phyloP scores from a whole-genome alignment of 306 rosid species.

The Rosa lucieae region DNA sequence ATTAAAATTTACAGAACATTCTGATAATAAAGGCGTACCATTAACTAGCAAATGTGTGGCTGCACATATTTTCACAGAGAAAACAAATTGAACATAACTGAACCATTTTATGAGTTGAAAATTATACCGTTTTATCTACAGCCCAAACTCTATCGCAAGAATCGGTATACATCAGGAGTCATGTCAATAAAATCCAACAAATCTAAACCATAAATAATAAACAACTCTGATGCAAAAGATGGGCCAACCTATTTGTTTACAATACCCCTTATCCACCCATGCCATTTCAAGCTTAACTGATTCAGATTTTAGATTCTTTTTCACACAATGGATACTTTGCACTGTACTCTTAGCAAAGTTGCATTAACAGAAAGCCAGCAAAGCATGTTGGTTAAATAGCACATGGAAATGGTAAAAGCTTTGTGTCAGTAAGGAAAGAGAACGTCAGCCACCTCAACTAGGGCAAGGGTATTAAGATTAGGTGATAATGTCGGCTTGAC shows the following conservation, averaged over 20 bases:
- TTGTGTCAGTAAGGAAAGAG: conserved; percentile 20
- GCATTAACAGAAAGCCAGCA: not conserved
- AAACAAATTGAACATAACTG: not conserved
- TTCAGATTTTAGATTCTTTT: not conserved
- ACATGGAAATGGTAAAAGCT: not conserved
- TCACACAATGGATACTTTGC: not conserved
- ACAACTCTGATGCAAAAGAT: too few relatives aligned
- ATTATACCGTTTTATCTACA: not conserved
- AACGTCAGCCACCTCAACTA: conserved; percentile 52
- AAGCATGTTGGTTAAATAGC: conserved; percentile 11
- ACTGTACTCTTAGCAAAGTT: conserved; percentile 11
- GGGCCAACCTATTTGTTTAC: not conserved
- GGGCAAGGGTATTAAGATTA: conserved; percentile 88
- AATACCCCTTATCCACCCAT: not conserved
- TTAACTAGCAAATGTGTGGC: not conserved
- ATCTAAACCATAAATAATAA: not conserved
- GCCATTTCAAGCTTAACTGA: not conserved
- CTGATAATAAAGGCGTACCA: not conserved
- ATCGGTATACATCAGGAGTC: not conserved
- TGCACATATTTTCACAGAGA: not conserved
- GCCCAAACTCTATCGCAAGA: not conserved
- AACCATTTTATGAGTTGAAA: not conserved
- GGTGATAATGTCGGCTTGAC: conserved; percentile 97
- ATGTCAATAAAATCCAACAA: not conserved
- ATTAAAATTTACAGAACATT: conserved; percentile 1